Percentiles rank a stretch among this genome's conserved stretches.
Conservation (phyloP, 768 basidiomycete species). For the Termitomyces sp. region DNA sequence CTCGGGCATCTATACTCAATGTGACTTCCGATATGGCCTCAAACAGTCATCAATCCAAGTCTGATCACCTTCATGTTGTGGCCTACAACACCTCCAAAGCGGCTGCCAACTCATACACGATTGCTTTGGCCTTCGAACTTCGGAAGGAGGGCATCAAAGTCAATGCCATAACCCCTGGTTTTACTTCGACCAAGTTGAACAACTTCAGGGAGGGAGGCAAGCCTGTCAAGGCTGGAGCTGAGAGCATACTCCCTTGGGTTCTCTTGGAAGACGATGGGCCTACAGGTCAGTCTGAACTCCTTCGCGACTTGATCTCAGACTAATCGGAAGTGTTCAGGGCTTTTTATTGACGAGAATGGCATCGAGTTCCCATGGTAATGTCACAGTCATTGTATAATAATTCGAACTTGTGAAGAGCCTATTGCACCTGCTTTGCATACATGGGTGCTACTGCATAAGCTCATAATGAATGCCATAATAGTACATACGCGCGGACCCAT, state of each 20-base stretch:
- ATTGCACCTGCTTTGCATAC: background rate
- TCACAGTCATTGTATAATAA: background rate
- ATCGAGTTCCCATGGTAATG: slow-evolving; percentile 17
- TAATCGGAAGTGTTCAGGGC: slow-evolving; percentile 11
- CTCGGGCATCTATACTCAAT: slow-evolving; percentile 33
- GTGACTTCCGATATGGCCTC: slow-evolving; percentile 42
- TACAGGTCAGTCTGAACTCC: slow-evolving; percentile 23
- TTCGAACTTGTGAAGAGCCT: background rate
- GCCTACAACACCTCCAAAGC: slow-evolving; percentile 71
- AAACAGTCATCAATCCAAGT: slow-evolving; percentile 28
- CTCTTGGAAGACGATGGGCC: slow-evolving; percentile 33
- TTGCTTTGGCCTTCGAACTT: slow-evolving; percentile 61
- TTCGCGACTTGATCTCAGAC: background rate
- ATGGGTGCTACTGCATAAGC: background rate
- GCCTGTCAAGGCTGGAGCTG: slow-evolving; percentile 27
- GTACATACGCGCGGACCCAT: too few relatives aligned
- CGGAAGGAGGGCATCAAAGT: slow-evolving; percentile 46
- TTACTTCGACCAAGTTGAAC: slow-evolving; percentile 38
- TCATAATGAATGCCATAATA: background rate
- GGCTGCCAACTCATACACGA: slow-evolving; percentile 56
- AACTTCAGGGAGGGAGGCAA: slow-evolving; percentile 31
- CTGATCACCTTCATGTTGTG: slow-evolving; percentile 26
- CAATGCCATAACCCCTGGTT: slow-evolving; percentile 62
- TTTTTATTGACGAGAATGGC: slow-evolving; percentile 29
- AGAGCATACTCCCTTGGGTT: slow-evolving; percentile 31